Evolutionary conservation across 73 alveolate genomes (phyloP), one percentile per base, ranked within the genome.

Genomic region (Stentor roeselii): DNA sequence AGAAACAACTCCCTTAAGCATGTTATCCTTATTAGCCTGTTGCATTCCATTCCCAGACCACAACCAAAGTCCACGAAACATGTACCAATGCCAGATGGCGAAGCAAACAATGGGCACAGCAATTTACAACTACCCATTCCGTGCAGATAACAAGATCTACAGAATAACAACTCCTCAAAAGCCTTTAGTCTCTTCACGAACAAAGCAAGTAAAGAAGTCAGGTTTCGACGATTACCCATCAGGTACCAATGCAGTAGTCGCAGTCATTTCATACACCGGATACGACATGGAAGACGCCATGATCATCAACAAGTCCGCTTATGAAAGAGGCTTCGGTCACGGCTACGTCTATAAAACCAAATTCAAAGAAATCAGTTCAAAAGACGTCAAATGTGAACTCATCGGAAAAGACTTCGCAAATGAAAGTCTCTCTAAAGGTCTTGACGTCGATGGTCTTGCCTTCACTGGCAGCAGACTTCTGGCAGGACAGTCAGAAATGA

Each of bases 221-320:
- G 96, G 97, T 37, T 95, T 98, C 86, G 98, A 96, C 36, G 95
- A 92, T 82, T 97, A 98, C 86, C 99, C 99, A 3, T 86, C 92
- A 78, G 99, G 99, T 37, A 96, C 99, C 31, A 98, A 98, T 90
- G 99, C 99, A 40, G 97, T 97, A 36, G 99, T 98, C 27, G 99
- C 99, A 3, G 99, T 98, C 42, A 95, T 98, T 61, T 92, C 99
- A n/a, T 98, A 97, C 89, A 98, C 99, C 37, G 99, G 99, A 74
- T 95, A 96, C 88, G 99, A 97, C 77, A 97, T 98, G 99, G 99
- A 98, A 89, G 99, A 98, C 93, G 99, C 99, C 78, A 97, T 97
- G 99, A 92, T 93, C 40, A 91, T 97, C 75, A 97, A 97, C 87
- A 98, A 98, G 87, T 91, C 98, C 15, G 96, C 99, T 59, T 98